phyloP scores from a whole-genome alignment of 768 basidiomycete species.

The Tylopilus felleus region DNA sequence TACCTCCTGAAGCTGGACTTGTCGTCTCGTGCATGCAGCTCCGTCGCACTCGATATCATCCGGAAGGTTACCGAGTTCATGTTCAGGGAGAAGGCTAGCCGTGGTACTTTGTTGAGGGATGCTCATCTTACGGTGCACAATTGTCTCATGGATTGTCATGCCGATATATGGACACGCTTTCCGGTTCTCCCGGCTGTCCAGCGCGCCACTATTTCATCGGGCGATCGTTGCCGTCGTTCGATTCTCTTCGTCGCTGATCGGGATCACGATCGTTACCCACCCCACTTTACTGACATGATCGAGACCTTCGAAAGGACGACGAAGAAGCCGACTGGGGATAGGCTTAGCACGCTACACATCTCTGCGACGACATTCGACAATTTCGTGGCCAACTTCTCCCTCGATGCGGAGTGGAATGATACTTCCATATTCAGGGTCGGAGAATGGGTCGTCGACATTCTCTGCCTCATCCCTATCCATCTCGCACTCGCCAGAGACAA shows the following conservation, averaged over 20 bases:
- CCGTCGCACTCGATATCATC: slow-evolving; percentile 51
- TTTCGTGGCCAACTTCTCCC: slow-evolving; percentile 16
- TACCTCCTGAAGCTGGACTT: slow-evolving; percentile 45
- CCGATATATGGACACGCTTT: slow-evolving; percentile 58
- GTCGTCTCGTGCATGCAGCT: slow-evolving; percentile 33
- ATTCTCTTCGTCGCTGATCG: slow-evolving; percentile 44
- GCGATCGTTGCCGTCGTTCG: slow-evolving; percentile 29
- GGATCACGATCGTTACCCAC: slow-evolving; percentile 32
- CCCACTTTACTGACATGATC: slow-evolving; percentile 46
- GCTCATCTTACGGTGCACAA: slow-evolving; percentile 38
- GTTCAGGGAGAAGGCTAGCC: slow-evolving; percentile 44
- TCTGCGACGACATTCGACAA: slow-evolving; percentile 26
- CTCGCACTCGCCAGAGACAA: slow-evolving; percentile 59
- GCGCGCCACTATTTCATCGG: slow-evolving; percentile 39
- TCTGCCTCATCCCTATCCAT: slow-evolving; percentile 65
- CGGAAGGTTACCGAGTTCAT: slow-evolving; percentile 55
- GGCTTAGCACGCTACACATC: slow-evolving; percentile 37
- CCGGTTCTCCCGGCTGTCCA: slow-evolving; percentile 53
- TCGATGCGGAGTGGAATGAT: slow-evolving; percentile 16
- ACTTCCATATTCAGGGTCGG: slow-evolving; percentile 43
- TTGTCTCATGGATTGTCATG: slow-evolving; percentile 50
- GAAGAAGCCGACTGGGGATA: slow-evolving; percentile 49
- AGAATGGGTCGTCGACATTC: slow-evolving; percentile 59
- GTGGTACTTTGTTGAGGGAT: slow-evolving; percentile 16
- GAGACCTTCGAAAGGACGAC: slow-evolving; percentile 46